Evolutionary conservation across 139 green algal genomes (phyloP), one percentile per base, ranked within the genome.

Genomic region (Desmodesmus armatus): DNA sequence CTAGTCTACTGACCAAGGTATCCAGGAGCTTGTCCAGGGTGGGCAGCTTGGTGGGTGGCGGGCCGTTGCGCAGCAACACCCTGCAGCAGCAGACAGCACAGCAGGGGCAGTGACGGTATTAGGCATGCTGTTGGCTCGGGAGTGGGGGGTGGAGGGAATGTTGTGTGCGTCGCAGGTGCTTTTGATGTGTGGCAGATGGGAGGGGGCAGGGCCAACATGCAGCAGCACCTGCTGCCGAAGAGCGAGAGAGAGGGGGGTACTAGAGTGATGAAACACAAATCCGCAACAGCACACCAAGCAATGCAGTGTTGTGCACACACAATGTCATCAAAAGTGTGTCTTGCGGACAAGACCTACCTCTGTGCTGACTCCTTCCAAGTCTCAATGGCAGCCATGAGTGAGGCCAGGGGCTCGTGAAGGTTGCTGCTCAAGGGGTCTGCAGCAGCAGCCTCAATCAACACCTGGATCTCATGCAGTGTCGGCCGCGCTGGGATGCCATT

Each of bases 391-490:
- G 78, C 62, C 41, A 84, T 39, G 0, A 84, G 62, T 25, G 17
- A 37, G 4, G 47, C 35, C 62, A 84, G 60, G 5, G 78, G 62
- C 29, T 31, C 78, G 9, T 84, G 62, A 23, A 76, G 41, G 0
- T 9, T 6, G 19, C 60, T 76, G 0, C 2, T 29, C 5, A 84
- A 47, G 0, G 62, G 62, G 66, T 75, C 62, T 25, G 58, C 78
- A 76, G 39, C 41, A 75, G 62, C 78, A 74, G 62, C 78, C 27
- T 84, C 78, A 65, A 31, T 44, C 78, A 84, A 41, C 62, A 75
- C n/a, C 55, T 60, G 25, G 5, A 75, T 23, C 66, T 84, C 78
- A 6, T 25, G 25, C 78, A 84, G 35, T 21, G n/a, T 17, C 19
- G 75, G 75, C 75, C 75, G 23, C 19, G 33, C 35, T 11, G 75